Conservation (phyloP, 768 basidiomycete species). For the Boletus sp. region DNA sequence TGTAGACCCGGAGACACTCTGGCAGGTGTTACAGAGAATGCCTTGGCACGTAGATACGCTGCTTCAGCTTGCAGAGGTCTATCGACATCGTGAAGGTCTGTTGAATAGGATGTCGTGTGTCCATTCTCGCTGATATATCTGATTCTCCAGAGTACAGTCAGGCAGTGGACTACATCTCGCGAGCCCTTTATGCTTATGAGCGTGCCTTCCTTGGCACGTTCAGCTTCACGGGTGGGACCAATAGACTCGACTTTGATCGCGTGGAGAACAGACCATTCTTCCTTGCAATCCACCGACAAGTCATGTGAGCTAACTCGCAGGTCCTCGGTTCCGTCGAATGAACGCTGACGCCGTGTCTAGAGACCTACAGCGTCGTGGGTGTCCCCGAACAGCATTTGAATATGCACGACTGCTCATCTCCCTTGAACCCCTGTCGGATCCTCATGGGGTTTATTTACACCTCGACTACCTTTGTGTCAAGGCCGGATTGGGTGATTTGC, state of each 20-base stretch:
- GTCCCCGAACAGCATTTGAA: slow-evolving; percentile 86
- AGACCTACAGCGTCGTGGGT: slow-evolving; percentile 85
- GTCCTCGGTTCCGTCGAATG: background rate
- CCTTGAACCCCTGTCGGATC: slow-evolving; percentile 84
- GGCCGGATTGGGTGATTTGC: slow-evolving; percentile 75
- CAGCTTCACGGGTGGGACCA: slow-evolving; percentile 75
- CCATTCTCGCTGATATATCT: background rate
- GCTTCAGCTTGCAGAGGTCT: slow-evolving; percentile 26
- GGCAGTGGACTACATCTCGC: slow-evolving; percentile 84
- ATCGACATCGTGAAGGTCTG: slow-evolving; percentile 79
- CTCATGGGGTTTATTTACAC: slow-evolving; percentile 79
- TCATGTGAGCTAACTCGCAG: slow-evolving; percentile 51
- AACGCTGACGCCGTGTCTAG: slow-evolving; percentile 35
- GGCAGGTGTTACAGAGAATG: slow-evolving; percentile 66
- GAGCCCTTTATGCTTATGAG: slow-evolving; percentile 93
- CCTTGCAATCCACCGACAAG: slow-evolving; percentile 79
- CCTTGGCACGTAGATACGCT: slow-evolving; percentile 95
- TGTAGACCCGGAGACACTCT: slow-evolving; percentile 77
- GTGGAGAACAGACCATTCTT: slow-evolving; percentile 95
- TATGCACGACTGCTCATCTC: slow-evolving; percentile 83
- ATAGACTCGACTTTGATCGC: slow-evolving; percentile 82
- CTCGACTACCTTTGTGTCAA: slow-evolving; percentile 86
- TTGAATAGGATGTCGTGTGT: background rate
- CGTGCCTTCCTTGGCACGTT: slow-evolving; percentile 84
- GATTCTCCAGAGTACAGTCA: slow-evolving; percentile 65